Base-by-base conservation (phyloP, 2,329 filamentous ascomycete species). In the Aureobasidium lini region DNA sequence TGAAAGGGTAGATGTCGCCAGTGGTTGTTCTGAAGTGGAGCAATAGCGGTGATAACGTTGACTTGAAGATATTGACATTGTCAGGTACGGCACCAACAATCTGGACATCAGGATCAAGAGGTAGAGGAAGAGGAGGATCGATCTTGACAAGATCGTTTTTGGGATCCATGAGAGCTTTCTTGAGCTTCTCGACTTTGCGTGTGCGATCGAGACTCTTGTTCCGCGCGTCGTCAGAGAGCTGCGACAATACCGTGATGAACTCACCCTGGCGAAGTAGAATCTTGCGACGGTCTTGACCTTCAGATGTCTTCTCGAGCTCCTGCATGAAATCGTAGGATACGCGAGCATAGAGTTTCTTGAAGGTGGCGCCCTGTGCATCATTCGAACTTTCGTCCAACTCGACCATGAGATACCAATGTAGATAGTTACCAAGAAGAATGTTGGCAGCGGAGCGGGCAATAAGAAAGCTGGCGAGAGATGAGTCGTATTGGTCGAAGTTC, bases 381-480 rank as follows among this genome's bases (percentile, higher is more conserved):
- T 56, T 61, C 64, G 88, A 91, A 40, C 76, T 73, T 70, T 96
- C 93, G 66, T 95, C 90, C 66, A 92, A 95, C 74, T 99, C 95
- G 1, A 99, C 94, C 86, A 96, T 96, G 2, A 99, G 80, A 72
- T 97, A 99, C 94, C 94, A 99, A 72, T 96, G 90, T 57, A 99
- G 84, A 74, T 95, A 96, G 70, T 95, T 99, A 32, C 93, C 94
- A 1, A 99, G 81, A 61, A 88, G 87, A 68, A 96, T 89, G 69
- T 95, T 97, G 62, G 87, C 85, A 13, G 89, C 88, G 3, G 94
- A 95, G 37, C 94, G 84, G 1, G 88, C 84, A 59, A 99, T 94
- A 3, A 99, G 79, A 69, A 99, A 99, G 28, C 84, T 84, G 2
- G 92, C 93, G 6, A 99, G 78, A 0, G 92, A 96, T 0, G 92